Percentiles rank a stretch among this genome's conserved stretches.
Conservation (phyloP, 1,284 basidiomycete species). For the Singerocomus rubriflavus region DNA sequence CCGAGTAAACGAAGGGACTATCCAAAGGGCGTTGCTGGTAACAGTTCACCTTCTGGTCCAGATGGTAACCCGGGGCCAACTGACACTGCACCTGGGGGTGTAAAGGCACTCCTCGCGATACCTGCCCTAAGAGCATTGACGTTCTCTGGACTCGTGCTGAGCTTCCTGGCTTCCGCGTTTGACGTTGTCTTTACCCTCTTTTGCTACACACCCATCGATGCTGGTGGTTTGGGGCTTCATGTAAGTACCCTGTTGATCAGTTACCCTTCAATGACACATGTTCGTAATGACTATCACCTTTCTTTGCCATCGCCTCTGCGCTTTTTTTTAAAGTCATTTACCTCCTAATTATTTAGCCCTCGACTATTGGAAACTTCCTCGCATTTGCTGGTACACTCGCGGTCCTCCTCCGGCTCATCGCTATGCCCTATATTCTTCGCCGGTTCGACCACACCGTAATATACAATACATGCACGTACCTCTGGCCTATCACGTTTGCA, state of each 20-base stretch:
- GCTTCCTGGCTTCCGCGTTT: slow-evolving; percentile 54
- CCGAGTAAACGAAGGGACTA: slow-evolving; percentile 33
- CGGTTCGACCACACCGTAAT: slow-evolving; percentile 16
- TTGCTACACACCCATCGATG: slow-evolving; percentile 52
- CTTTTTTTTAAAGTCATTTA: background rate
- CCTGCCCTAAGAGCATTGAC: slow-evolving; percentile 50
- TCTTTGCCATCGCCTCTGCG: background rate
- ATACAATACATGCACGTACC: slow-evolving; percentile 12
- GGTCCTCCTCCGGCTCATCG: slow-evolving; percentile 9
- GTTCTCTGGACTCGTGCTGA: slow-evolving; percentile 50
- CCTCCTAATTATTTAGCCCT: slow-evolving; percentile 5
- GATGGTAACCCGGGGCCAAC: background rate
- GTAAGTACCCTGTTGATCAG: slow-evolving; percentile 33
- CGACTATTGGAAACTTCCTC: slow-evolving; percentile 12
- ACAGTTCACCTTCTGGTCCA: background rate
- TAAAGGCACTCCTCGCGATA: slow-evolving; percentile 41
- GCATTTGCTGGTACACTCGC: slow-evolving; percentile 7
- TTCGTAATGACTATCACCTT: no score
- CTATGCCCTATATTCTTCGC: slow-evolving; percentile 13
- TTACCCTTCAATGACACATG: no score
- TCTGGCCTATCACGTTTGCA: slow-evolving; percentile 16
- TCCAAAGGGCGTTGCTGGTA: background rate
- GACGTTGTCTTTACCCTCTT: slow-evolving; percentile 64
- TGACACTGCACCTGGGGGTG: slow-evolving; percentile 11
- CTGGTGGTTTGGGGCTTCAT: slow-evolving; percentile 53